phyloP scores from a whole-genome alignment of 129 eudicot genomes.

The Lactuca saligna region DNA sequence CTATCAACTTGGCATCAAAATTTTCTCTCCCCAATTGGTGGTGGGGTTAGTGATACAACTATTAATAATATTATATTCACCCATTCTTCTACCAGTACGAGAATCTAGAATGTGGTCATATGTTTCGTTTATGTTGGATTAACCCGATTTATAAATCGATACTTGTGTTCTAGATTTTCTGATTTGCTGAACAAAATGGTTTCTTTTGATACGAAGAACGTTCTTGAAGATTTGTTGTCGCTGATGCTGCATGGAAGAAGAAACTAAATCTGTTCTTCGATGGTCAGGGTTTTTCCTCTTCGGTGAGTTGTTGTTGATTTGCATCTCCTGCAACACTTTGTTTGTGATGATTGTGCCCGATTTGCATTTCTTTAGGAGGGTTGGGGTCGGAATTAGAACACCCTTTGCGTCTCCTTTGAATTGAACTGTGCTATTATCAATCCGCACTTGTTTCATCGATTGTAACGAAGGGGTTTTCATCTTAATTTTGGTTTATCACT shows the following conservation, averaged over 20 bases:
- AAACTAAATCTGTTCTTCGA: background rate
- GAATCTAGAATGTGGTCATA: conserved; percentile 41
- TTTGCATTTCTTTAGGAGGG: background rate
- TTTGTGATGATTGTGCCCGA: background rate
- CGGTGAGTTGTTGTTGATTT: conserved; percentile 25
- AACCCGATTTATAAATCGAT: conserved; percentile 25
- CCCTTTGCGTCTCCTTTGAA: background rate
- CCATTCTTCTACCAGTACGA: conserved; percentile 33
- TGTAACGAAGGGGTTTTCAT: conserved; percentile 14
- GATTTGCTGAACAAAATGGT: conserved; percentile 18
- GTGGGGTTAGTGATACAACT: conserved; percentile 14
- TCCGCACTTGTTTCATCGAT: background rate
- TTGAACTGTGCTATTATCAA: conserved; percentile 7
- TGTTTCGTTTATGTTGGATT: conserved; percentile 28
- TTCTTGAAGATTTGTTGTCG: conserved; percentile 25
- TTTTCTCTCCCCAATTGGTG: conserved; percentile 6
- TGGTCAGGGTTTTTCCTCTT: conserved; percentile 19
- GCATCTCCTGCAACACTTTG: too few relatives aligned
- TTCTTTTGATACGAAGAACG: conserved; percentile 8
- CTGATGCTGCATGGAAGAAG: conserved; percentile 24
- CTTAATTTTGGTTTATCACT: background rate
- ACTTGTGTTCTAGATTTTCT: background rate
- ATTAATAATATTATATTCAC: conserved; percentile 13
- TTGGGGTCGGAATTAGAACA: conserved; percentile 4
- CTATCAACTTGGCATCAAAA: conserved; percentile 22